A percentile compares a stretch with the other conserved stretches of the same genome.
Evolutionary conservation across 2,329 filamentous ascomycete species (phyloP).

Genomic region (Huntiella bhutanensis): DNA sequence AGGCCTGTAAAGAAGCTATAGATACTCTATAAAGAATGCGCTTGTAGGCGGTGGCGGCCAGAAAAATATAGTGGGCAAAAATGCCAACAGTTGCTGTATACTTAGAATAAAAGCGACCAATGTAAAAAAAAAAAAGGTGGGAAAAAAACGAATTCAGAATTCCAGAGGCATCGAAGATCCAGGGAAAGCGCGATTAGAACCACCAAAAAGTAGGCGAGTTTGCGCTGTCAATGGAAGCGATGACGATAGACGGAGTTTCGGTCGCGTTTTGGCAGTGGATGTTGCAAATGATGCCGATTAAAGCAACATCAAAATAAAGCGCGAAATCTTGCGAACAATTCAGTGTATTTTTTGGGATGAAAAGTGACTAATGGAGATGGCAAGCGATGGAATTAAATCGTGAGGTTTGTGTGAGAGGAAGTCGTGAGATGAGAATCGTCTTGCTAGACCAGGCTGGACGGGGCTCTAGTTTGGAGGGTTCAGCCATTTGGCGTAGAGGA

Average conservation of each 20-base stretch:
- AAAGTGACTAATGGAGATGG: conserved; percentile 17
- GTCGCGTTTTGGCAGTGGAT: conserved; percentile 10
- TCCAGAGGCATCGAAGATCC: neutral
- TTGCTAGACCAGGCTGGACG: too few relatives aligned
- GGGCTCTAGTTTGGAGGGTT: too few relatives aligned
- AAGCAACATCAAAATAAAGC: conserved; percentile 11
- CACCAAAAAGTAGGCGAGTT: neutral
- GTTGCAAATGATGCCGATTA: conserved; percentile 1
- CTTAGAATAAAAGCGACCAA: neutral
- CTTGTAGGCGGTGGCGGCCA: too few relatives aligned
- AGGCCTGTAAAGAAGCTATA: too few relatives aligned
- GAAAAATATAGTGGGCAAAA: too few relatives aligned
- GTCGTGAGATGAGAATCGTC: conserved; percentile 33
- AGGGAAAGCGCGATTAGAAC: neutral
- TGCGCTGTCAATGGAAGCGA: neutral
- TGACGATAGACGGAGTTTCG: neutral
- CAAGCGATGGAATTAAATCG: conserved; percentile 12
- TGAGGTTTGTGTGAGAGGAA: conserved; percentile 29
- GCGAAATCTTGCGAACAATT: conserved; percentile 11
- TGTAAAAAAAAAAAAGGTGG: conserved; percentile 1
- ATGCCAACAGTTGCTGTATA: too few relatives aligned
- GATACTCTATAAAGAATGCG: too few relatives aligned
- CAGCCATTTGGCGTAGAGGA: too few relatives aligned
- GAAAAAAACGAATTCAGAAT: neutral
- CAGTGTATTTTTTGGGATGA: conserved; percentile 20